Evolutionary conservation across 164 flowering plant species (phyloP).

Genomic region (Platanus orientalis): DNA sequence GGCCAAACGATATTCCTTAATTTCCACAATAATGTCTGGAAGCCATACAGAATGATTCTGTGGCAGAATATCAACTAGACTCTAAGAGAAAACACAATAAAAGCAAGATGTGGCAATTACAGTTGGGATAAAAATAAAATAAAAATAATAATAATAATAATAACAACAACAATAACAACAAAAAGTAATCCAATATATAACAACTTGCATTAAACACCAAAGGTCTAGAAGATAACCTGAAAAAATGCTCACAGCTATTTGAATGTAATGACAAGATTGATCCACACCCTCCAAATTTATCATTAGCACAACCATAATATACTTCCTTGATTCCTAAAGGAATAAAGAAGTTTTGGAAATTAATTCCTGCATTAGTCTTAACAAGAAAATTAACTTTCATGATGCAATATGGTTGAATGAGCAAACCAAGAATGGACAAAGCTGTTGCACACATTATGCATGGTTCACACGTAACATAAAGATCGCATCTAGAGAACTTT

Average conservation of each 20-base stretch:
- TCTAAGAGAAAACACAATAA: too few species aligned
- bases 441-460: constrained; percentile 98
- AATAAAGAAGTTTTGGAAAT: background rate
- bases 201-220: background rate
- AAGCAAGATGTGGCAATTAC: too few species aligned
- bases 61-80: too few species aligned
- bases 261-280: constrained; percentile 78
- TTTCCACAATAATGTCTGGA: too few species aligned
- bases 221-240: constrained; percentile 24
- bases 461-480: constrained; percentile 98
- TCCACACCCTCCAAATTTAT: constrained; percentile 96
- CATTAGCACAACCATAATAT: constrained; percentile 88
- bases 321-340: constrained; percentile 68
- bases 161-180: background rate
- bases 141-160: too few species aligned
- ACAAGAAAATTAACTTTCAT: background rate
- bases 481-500: constrained; percentile 55
- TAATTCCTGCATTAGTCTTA: background rate
- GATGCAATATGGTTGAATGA: background rate
- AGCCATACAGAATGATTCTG: too few species aligned
- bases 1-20: too few species aligned
- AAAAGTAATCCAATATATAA: background rate
- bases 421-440: constrained; percentile 72
- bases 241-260: constrained; percentile 23
- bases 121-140: too few species aligned